These are phyloP conservation scores for Lipomyces spencermartinsiae DNA, from an alignment of 805 yeast genomes.

Conservation along the genomic window DNA sequence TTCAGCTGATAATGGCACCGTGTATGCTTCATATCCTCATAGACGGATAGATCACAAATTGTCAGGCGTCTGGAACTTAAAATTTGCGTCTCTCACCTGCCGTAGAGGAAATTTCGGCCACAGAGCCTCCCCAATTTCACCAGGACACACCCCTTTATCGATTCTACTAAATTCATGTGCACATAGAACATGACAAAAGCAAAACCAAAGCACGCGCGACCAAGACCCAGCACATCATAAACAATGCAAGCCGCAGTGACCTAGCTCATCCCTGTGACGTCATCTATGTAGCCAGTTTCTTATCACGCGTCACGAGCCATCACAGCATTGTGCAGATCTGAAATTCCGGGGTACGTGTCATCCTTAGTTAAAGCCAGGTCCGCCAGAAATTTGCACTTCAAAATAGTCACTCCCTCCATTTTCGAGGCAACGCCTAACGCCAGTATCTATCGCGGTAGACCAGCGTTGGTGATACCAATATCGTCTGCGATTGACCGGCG, in stretches of 20 bases:
- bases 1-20: background rate
- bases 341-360: background rate
- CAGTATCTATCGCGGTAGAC: background rate
- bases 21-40: background rate
- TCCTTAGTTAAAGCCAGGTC: background rate
- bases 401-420: background rate
- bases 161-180: no score
- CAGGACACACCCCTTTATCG: no score
- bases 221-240: no score
- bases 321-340: background rate
- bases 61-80: background rate
- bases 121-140: background rate
- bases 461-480: slow-evolving; percentile 4
- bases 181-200: no score
- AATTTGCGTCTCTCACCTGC: slow-evolving; percentile 3
- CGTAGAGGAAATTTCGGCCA: background rate
- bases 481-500: background rate
- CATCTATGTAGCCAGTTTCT: no score
- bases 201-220: no score
- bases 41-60: background rate
- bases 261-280: background rate
- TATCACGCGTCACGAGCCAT: background rate
- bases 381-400: background rate
- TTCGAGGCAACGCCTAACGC: background rate
- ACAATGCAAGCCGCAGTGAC: background rate